These are phyloP conservation scores for Trebouxia sp. DNA, from an alignment of 139 green algal genomes.

Conservation along the genomic window DNA sequence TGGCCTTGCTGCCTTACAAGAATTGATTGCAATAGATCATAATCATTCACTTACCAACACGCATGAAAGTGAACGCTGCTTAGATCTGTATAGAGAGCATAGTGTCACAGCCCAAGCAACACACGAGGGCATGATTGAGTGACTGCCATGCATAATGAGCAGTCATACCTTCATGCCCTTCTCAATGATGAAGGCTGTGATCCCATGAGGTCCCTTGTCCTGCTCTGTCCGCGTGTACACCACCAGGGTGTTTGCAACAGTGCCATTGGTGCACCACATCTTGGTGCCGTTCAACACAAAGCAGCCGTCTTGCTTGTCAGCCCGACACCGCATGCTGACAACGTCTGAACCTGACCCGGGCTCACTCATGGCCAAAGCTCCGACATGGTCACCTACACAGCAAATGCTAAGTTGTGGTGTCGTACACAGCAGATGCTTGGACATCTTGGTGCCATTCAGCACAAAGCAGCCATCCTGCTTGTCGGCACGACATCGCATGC, in stretches of 20 bases:
- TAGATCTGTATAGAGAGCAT: no score
- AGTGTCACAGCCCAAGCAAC: no score
- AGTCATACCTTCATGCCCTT: constrained; percentile 69
- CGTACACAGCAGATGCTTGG: no score
- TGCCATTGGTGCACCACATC: constrained; percentile 96
- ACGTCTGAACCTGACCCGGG: constrained; percentile 84
- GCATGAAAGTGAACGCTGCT: no score
- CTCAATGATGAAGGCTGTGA: constrained; percentile 95
- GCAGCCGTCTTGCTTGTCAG: constrained; percentile 49
- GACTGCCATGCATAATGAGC: no score
- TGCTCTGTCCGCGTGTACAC: constrained; percentile 93
- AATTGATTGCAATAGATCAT: no score
- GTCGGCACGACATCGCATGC: constrained; percentile 74
- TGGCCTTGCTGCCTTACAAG: no score
- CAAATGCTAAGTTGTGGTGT: neutral
- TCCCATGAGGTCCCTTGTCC: constrained; percentile 71
- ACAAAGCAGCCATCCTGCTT: constrained; percentile 64
- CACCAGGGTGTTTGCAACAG: constrained; percentile 78
- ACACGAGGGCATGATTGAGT: no score
- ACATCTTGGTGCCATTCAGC: constrained; percentile 94
- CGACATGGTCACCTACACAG: constrained; percentile 79
- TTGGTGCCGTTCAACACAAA: constrained; percentile 92
- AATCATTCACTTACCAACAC: no score
- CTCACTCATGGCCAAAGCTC: constrained; percentile 91
- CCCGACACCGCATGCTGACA: constrained; percentile 78